Percentiles rank a stretch among this genome's conserved stretches.
phyloP scores from a whole-genome alignment of 495 filamentous ascomycete species.

The Neurospora pannonica region DNA sequence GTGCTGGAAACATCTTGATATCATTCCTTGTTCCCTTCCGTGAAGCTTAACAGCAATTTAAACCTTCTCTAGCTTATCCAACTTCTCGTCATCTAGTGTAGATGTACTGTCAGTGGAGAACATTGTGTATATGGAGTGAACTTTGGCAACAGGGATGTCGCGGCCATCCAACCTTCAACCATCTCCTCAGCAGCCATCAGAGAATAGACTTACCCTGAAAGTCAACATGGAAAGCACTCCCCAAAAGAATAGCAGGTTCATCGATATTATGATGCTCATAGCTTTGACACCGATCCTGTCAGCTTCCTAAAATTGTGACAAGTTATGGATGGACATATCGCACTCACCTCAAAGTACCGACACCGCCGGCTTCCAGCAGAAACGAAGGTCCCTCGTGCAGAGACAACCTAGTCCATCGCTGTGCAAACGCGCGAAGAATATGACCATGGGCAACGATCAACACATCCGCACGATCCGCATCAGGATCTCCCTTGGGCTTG shows the following conservation, averaged over 20 bases:
- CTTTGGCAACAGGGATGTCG: neutral
- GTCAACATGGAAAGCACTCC: constrained; percentile 55
- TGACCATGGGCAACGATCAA: constrained; percentile 73
- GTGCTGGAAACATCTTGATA: neutral
- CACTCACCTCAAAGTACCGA: constrained; percentile 64
- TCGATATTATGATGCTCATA: constrained; percentile 59
- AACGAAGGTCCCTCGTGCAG: constrained; percentile 57
- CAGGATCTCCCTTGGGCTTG: constrained; percentile 30
- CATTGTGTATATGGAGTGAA: neutral
- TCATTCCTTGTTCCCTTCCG: neutral
- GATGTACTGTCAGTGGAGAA: neutral
- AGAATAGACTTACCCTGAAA: constrained; percentile 13
- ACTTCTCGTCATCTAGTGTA: neutral
- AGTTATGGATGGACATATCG: neutral
- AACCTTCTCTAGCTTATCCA: neutral
- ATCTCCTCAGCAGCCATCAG: neutral
- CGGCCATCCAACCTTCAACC: neutral
- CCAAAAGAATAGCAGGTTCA: constrained; percentile 62
- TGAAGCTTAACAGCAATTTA: neutral
- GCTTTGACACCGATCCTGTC: constrained; percentile 19
- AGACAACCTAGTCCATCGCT: constrained; percentile 70
- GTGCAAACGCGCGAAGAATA: constrained; percentile 80
- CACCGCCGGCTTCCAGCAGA: constrained; percentile 74
- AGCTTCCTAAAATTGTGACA: constrained; percentile 3
- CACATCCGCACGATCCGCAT: constrained; percentile 37